These are phyloP conservation scores for Cordyceps tenuipes DNA, from an alignment of 2,329 filamentous ascomycete species.

Conservation along the genomic window DNA sequence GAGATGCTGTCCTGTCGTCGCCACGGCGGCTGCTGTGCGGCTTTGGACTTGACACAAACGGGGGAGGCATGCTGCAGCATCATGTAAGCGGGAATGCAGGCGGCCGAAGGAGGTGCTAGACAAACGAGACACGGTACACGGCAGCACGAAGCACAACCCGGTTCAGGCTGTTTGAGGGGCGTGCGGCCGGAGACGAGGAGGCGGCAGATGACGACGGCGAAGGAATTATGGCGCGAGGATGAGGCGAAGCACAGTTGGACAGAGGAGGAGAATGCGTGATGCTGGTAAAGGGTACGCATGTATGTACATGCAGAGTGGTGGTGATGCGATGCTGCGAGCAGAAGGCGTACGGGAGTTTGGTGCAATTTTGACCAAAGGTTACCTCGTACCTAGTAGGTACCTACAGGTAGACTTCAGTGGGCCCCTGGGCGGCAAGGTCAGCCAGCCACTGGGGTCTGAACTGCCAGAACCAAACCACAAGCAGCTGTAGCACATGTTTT, in stretches of 20 bases:
- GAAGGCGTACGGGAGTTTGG: not conserved
- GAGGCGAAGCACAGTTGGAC: too few relatives aligned
- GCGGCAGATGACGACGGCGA: not conserved
- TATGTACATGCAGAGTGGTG: not conserved
- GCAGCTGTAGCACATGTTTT: too few relatives aligned
- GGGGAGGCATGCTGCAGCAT: not conserved
- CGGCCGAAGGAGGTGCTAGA: not conserved
- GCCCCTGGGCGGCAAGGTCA: too few relatives aligned
- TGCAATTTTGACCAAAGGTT: not conserved
- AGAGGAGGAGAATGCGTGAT: not conserved
- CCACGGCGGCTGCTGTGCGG: not conserved
- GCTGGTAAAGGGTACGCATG: not conserved
- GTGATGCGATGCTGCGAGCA: not conserved
- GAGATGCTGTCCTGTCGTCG: not conserved
- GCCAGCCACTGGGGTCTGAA: too few relatives aligned
- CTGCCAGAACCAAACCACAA: too few relatives aligned
- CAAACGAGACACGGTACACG: not conserved
- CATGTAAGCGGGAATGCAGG: not conserved
- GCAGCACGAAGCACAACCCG: not conserved
- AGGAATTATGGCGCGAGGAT: not conserved
- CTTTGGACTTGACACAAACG: not conserved
- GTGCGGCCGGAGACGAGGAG: not conserved
- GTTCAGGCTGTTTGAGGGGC: not conserved
- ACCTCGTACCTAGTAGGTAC: too few relatives aligned
- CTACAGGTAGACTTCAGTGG: not conserved